Base-by-base conservation (phyloP, 345 rosid genomes). In the Aegle marmelos region DNA sequence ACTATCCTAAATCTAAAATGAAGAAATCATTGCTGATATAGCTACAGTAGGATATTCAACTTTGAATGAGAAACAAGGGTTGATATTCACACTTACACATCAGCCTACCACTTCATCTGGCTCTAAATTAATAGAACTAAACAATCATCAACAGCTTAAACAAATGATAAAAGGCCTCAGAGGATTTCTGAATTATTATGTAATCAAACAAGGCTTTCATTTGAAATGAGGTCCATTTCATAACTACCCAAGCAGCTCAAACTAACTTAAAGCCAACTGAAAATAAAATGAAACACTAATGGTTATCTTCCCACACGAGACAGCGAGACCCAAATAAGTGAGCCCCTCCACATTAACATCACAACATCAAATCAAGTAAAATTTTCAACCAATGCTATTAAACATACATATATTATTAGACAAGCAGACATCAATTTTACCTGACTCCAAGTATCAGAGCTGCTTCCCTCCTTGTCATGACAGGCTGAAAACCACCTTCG, bases 391-490 rank as follows among this genome's bases (percentile, higher is more conserved):
- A 25, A 45, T 41, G 39, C 14, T 6, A 61, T 48, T 10, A 70
- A 25, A 50, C 2, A 27, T 11, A 10, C 53, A 24, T 22, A 3
- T 6, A 16, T 34, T 21, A 77, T 24, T 22, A 58, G 53, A 64
- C 22, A 30, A 58, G 36, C 48, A 31, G 57, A 59, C 21, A 2
- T 64, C 30, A 45, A 58, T 54, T 72, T 14, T 48, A 94, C 98
- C 97, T 94, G 68, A 94, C 88, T 3, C 95, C 97, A 27, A 94
- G 97, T 78, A 93, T 93, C 28, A 89, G 83, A 88, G 98, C 97
- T 4, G 98, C 97, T 88, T 91, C 98, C 54, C 92, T 88, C 34
- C 89, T 86, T 0, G 91, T 93, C 97, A 94, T 94, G 31, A 77
- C 39, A 48, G 89, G 68, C 84, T 94, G 94, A 78, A 94, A 93